phyloP scores from a whole-genome alignment of 495 filamentous ascomycete genomes.

The Trichoderma erinaceum region DNA sequence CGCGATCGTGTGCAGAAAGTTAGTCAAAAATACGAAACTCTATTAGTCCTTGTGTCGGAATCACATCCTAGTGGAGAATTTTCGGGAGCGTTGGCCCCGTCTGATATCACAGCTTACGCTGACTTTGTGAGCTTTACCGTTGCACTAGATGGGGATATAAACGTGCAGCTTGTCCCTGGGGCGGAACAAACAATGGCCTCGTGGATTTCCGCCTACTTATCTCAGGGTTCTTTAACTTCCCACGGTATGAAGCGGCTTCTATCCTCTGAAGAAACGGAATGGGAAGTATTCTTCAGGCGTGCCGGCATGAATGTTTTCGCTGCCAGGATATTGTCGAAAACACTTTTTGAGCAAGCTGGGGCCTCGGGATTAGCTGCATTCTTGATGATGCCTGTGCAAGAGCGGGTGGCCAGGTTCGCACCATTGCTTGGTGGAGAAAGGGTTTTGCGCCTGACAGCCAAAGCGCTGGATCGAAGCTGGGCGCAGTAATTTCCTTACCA shows the following conservation, averaged over 20 bases:
- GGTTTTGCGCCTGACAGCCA: neutral
- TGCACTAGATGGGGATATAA: neutral
- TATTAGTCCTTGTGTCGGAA: slow-evolving; percentile 12
- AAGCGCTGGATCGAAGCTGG: neutral
- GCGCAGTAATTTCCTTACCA: neutral
- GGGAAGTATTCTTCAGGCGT: slow-evolving; percentile 6
- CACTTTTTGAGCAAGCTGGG: slow-evolving; percentile 1
- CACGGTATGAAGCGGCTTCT: neutral
- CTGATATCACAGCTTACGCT: slow-evolving; percentile 5
- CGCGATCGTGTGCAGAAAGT: slow-evolving; percentile 12
- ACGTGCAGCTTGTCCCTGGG: neutral
- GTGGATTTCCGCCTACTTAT: slow-evolving; percentile 4
- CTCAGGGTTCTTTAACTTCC: neutral
- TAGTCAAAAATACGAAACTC: slow-evolving; percentile 8
- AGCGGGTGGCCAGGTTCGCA: neutral
- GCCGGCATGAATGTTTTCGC: slow-evolving; percentile 13
- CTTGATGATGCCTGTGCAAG: neutral
- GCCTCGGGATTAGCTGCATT: neutral
- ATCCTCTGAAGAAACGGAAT: neutral
- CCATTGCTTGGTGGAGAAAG: slow-evolving; percentile 8
- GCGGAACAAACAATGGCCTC: neutral
- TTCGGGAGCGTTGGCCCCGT: neutral
- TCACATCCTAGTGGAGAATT: neutral
- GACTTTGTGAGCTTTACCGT: slow-evolving; percentile 12
- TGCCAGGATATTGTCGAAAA: neutral